Evolutionary conservation across 208 protist genomes (phyloP), one percentile per base, ranked within the genome.

Genomic region (Leishmania amazonensis): DNA sequence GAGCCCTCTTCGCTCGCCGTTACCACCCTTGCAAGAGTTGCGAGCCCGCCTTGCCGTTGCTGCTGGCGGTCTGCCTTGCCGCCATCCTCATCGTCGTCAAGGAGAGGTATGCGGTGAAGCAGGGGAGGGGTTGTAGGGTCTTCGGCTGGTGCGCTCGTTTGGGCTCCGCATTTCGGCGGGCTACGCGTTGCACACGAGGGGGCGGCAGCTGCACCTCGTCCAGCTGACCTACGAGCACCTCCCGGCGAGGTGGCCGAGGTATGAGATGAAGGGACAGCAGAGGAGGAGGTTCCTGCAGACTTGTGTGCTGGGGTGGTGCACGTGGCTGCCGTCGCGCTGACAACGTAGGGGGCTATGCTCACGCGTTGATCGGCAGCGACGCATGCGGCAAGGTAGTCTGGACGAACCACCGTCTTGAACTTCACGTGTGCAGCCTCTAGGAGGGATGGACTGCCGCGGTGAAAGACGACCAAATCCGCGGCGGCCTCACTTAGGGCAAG

Each of bases 391-490:
- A 94, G 84, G 78, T 94, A 96, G 72, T 67, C 80, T 3, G 92
- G 92, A 3, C 53, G 35, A 9, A 96, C 89, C 9, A 93, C 84
- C 1, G 68, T 76, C 62, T 91, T 94, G 78, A 85, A 88, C 40
- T 74, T 64, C 24, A 77, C 76, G 11, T 73, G 78, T 35, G 65
- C 47, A 40, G 70, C 83, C 6, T 81, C 75, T 21, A 95, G 60
- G 42, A 91, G 76, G 21, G 88, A 57, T 1, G 75, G 42, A 67
- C 65, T 91, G 62, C 87, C 90, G 70, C 88, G 75, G 76, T 92
- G 81, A 76, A 89, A 90, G 17, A 96, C 83, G 53, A 96, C 80
- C 17, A 96, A 58, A 58, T 92, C 85, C 1, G 92, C 92, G 6
- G 86, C 86, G 5, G 67, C 73, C 17, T 89, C 89, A 62, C 89